Base-by-base conservation (phyloP, 768 basidiomycete species). In the Leucosporidium scottii region DNA sequence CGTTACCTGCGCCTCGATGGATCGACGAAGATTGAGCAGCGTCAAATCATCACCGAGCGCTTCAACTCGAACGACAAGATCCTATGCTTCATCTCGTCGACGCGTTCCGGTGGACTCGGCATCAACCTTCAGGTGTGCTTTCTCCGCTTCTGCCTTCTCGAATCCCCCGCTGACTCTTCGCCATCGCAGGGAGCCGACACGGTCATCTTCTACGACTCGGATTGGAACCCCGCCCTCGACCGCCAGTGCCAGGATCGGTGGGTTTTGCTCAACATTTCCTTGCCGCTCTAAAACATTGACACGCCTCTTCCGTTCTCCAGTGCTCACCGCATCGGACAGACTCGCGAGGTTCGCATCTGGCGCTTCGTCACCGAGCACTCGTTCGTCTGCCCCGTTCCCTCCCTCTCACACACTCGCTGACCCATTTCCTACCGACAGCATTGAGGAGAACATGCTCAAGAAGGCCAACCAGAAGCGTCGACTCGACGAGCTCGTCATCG, bases 401-500 rank as follows among this genome's bases (percentile, higher is more conserved):
- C 39, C 3, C 1, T 18, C 48, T 18, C 34, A 15, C 15, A 12
- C 39, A 44, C 34, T 44, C 6, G 8, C 39, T 44, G 15, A 44
- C 28, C 28, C 6, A 17, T 48, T n/a, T 49, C 36, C n/a, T 4
- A 20, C 10, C 66, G 84, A 89, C 78, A 93, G 93, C 0, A 91
- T 98, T 39, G 93, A 98, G 78, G 93, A 97, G 79, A 91, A 92
- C 61, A 89, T 98, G 85, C 84, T 98, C 39, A 87, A 87, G 69
- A 96, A 94, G 77, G 93, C 93, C n/a, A 93, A 98, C 74, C 93
- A 98, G 80, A 98, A 98, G 78, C 87, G 93, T 60, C 85, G 88
- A 13, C 81, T 98, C 65, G 91, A 96, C 76, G 87, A 85, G 67
- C 82, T 96, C 60, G 91, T 97, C 73, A 96, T 97, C 65, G 91